phyloP scores from a whole-genome alignment of 1,284 basidiomycete genomes.

The Sanguinoderma infundibulare region DNA sequence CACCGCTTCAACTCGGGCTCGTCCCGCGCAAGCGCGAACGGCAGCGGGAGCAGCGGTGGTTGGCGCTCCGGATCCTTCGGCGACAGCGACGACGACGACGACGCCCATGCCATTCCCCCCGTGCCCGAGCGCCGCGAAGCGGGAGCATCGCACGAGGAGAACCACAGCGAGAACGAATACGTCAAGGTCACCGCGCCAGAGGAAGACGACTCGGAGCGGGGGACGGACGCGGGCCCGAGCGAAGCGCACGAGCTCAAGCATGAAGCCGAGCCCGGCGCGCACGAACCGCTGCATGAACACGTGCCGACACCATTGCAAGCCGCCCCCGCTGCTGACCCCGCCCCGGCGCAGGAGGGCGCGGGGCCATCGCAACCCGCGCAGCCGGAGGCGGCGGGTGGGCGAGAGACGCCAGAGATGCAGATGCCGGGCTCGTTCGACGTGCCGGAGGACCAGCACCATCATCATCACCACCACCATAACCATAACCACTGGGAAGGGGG shows the following conservation, averaged over 20 bases:
- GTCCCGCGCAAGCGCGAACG: constrained; percentile 14
- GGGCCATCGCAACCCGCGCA: neutral
- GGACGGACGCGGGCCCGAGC: constrained; percentile 12
- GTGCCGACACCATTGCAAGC: constrained; percentile 23
- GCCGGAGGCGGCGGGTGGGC: constrained; percentile 8
- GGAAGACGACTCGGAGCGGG: constrained; percentile 27
- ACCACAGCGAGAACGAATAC: constrained; percentile 34
- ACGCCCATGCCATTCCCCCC: constrained; percentile 21
- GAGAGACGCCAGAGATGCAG: constrained; percentile 40
- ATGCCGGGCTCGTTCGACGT: constrained; percentile 56
- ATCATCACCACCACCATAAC: constrained; percentile 23
- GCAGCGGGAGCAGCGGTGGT: constrained; percentile 30
- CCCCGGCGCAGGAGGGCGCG: constrained; percentile 3
- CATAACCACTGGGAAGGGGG: constrained; percentile 25
- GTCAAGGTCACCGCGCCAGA: constrained; percentile 32
- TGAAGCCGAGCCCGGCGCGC: constrained; percentile 22
- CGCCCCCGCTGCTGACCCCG: constrained; percentile 1
- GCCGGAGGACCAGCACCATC: constrained; percentile 17
- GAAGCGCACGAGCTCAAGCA: constrained; percentile 28
- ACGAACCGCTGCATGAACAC: constrained; percentile 28
- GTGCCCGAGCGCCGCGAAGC: neutral
- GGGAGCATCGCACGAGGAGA: neutral
- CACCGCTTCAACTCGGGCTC: constrained; percentile 33
- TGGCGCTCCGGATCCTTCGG: constrained; percentile 25
- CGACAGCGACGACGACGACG: constrained; percentile 32